These are phyloP conservation scores for Alternaria arbusti DNA, from an alignment of 2,329 filamentous ascomycete genomes.

Conservation along the genomic window DNA sequence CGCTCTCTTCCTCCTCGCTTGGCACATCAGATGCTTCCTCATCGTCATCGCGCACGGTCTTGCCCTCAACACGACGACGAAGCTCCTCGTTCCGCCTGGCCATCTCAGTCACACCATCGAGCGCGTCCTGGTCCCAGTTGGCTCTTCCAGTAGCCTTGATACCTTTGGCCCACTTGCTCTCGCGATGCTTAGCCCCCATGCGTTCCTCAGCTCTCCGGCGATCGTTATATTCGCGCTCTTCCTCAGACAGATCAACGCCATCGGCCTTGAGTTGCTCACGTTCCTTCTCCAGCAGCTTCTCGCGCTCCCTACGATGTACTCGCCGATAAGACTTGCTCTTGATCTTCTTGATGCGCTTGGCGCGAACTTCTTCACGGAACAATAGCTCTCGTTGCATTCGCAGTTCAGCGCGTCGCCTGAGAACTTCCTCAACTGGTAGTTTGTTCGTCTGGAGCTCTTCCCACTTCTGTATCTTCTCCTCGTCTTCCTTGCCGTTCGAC, in stretches of 20 bases:
- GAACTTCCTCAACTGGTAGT: slow-evolving; percentile 73
- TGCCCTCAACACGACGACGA: slow-evolving; percentile 78
- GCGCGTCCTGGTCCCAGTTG: slow-evolving; percentile 88
- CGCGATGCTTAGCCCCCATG: slow-evolving; percentile 82
- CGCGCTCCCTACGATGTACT: slow-evolving; percentile 82
- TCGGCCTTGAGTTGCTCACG: slow-evolving; percentile 64
- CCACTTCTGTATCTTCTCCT: slow-evolving; percentile 71
- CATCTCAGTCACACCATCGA: slow-evolving; percentile 79
- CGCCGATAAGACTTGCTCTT: slow-evolving; percentile 96
- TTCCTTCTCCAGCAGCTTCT: slow-evolving; percentile 64
- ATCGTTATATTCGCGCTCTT: slow-evolving; percentile 71
- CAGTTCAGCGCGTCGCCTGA: slow-evolving; percentile 74
- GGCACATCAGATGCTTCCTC: slow-evolving; percentile 54
- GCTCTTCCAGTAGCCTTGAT: slow-evolving; percentile 79
- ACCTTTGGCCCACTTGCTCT: slow-evolving; percentile 92
- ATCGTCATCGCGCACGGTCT: slow-evolving; percentile 59
- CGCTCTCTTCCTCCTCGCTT: slow-evolving; percentile 60
- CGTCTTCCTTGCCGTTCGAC: slow-evolving; percentile 63
- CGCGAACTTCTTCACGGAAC: slow-evolving; percentile 85
- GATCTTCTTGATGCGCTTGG: slow-evolving; percentile 97
- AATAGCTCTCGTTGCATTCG: slow-evolving; percentile 82
- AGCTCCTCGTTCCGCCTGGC: slow-evolving; percentile 83
- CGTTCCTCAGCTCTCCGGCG: slow-evolving; percentile 80
- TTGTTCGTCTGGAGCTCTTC: slow-evolving; percentile 75
- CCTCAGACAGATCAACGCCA: slow-evolving; percentile 66